Evolutionary conservation across 2,329 filamentous ascomycete species (phyloP), one percentile per base, ranked within the genome.

Genomic region (Plenodomus lindquistii): DNA sequence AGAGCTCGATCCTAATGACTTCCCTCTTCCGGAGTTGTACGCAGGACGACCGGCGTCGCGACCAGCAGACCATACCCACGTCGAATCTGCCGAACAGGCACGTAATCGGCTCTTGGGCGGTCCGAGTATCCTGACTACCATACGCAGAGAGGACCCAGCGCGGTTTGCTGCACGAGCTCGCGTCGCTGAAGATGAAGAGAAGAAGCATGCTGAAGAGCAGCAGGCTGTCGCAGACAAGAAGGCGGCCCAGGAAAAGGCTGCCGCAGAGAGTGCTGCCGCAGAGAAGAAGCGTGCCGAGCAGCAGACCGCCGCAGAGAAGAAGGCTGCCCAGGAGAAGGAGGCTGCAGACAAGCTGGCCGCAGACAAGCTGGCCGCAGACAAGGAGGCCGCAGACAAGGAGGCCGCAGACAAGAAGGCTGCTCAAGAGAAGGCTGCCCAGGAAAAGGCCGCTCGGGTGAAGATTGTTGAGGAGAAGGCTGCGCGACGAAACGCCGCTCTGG

Each of bases 71-170:
- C 39, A 31, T 17, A 18, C 8, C 0, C 45, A 19, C 29, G 7
- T 20, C 22, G 45, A 43, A 10, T 48, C 40, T 1, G 40, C 24
- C n/a, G 44, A 47, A 20, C 35, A 40, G 22, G 20, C 16, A 20
- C 40, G 40, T 7, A 48, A 43, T 17, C 29, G 24, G 15, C 5
- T 48, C 16, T 19, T 48, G 4, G 36, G 36, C 2, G 35, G 40
- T 18, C 34, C 40, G 8, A 48, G 36, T 24, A 43, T 19, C 13
- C 2, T 48, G 18, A 48, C 44, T 15, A 37, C 22, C 6, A 4
- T 6, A 18, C 13, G 16, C 3, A 38, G 36, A 17, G 11, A 38
- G 36, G 16, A 38, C 6, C 6, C 17, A n/a, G 34, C 13, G 5
- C 5, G 15, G 17, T 5, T 7, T 36, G 17, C 13, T 15, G n/a